Base-by-base conservation (phyloP, 768 basidiomycete species). In the Mrakia gelida region DNA sequence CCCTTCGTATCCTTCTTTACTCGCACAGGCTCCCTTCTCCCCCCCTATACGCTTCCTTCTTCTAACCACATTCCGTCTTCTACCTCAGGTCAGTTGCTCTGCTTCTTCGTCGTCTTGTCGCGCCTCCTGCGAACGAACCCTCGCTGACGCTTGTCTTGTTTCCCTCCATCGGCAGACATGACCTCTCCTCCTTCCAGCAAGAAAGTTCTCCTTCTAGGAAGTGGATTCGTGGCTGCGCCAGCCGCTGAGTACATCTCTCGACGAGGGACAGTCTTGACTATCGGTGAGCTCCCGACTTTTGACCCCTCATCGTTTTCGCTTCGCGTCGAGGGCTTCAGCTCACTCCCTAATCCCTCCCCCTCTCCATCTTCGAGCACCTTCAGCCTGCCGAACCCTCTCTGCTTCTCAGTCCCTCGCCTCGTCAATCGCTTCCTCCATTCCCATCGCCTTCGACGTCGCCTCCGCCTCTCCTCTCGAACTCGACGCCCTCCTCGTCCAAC, bases 201-300 rank as follows among this genome's bases (percentile, higher is more conserved):
- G 80, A 91, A 88, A 83, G 87, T 99, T 28, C 89, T 98, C 63
- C 88, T 99, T 49, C 90, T 99, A 73, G 96, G 96, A 68, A 92
- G 92, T 79, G 96, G 96, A 67, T 95, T 92, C 82, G 96, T 99
- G 79, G 95, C 96, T 0, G 89, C 91, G 21, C 96, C 96, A 26
- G 93, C 93, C 77, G 96, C 95, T 6, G 95, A 98, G 84, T 98
- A 96, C 84, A 87, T 99, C 81, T 89, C 90, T 73, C 91, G 92
- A 56, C 90, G 92, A 65, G 88, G 88, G 77, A 95, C 97, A 85
- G 85, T 89, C 74, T 87, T 99, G 82, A 95, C 92, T 52, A 89
- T 98, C 77, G 95, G 93, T 91, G 38, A 38, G 38, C 38, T 38
- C 38, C 77, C 61, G 89, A 84, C 18, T 11, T 4, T 54, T 11